Evolutionary conservation across 768 basidiomycete species (phyloP).

Genomic region (Trametes elegans): DNA sequence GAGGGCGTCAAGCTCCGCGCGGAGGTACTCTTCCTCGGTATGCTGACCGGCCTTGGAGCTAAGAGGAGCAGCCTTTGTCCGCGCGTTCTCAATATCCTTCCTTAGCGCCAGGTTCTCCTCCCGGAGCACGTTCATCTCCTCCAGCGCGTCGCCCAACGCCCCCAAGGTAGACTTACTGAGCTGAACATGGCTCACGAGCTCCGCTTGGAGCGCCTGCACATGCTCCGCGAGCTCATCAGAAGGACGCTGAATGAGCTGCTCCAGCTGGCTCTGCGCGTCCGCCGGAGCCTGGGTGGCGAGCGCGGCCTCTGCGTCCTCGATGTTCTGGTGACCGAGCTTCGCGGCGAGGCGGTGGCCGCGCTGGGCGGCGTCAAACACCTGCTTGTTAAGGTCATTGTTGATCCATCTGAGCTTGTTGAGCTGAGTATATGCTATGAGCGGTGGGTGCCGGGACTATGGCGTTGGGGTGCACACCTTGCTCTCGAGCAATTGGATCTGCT

Average conservation of each 20-base stretch:
- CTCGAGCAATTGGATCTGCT: constrained; percentile 16
- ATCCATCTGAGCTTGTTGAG: constrained; percentile 32
- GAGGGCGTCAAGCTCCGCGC: constrained; percentile 5
- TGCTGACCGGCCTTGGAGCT: not conserved
- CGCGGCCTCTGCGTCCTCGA: constrained; percentile 41
- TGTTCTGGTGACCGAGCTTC: constrained; percentile 43
- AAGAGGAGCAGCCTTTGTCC: not conserved
- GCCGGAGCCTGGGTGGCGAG: constrained; percentile 15
- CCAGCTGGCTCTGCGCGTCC: constrained; percentile 9
- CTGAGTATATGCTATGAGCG: constrained; percentile 7
- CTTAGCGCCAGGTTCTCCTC: constrained; percentile 12
- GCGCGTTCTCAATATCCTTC: not conserved
- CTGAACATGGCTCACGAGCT: constrained; percentile 13
- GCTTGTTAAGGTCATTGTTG: constrained; percentile 37
- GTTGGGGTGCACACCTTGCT: constrained; percentile 11
- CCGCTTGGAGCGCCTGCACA: constrained; percentile 14
- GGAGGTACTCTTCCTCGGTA: not conserved
- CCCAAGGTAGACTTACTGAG: constrained; percentile 10
- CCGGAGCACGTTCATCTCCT: constrained; percentile 9
- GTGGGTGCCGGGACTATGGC: too few species aligned
- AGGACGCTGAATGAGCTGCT: constrained; percentile 11
- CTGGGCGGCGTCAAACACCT: constrained; percentile 38
- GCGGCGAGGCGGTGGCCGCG: constrained; percentile 39
- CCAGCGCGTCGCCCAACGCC: constrained; percentile 14
- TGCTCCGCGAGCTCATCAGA: constrained; percentile 11